Evolutionary conservation across 1,284 basidiomycete genomes (phyloP).

Genomic region (Pterulicium gracile): DNA sequence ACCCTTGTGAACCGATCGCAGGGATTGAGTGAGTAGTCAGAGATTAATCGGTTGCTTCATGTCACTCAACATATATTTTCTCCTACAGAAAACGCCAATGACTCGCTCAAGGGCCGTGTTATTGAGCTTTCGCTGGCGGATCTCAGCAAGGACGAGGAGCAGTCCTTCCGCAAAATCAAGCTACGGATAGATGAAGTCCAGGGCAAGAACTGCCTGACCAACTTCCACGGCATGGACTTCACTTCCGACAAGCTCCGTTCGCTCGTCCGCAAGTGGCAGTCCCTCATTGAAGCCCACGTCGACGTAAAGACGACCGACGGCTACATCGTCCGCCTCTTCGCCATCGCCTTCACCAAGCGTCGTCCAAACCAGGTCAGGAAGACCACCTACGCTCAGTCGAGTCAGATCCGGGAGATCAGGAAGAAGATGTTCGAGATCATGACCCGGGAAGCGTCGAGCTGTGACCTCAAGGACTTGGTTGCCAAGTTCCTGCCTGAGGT

Average conservation of each 20-base stretch:
- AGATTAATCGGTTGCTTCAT: too few relatives aligned
- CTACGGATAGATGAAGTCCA: conserved; percentile 96
- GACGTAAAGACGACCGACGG: conserved; percentile 99
- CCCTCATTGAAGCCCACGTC: conserved; percentile 96
- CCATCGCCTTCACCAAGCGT: conserved; percentile 98
- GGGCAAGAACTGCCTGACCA: conserved; percentile 99
- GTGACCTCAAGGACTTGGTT: conserved; percentile 96
- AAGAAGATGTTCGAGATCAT: conserved; percentile 99
- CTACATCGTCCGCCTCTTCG: conserved; percentile 97
- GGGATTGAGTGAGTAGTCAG: conserved; percentile 82
- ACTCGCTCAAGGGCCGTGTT: conserved; percentile 96
- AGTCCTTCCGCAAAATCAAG: conserved; percentile 99
- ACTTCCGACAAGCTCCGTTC: conserved; percentile 99
- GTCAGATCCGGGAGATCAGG: conserved; percentile 95
- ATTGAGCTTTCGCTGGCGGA: conserved; percentile 96
- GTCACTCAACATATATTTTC: conserved; percentile 11
- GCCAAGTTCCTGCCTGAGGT: conserved; percentile 99
- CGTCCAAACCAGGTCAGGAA: conserved; percentile 96
- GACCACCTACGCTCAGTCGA: conserved; percentile 96
- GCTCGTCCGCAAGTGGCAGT: conserved; percentile 99
- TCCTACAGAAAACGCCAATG: conserved; percentile 90
- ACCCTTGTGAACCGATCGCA: conserved; percentile 98
- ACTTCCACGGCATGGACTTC: conserved; percentile 99
- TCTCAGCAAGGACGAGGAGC: conserved; percentile 99
- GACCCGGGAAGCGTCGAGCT: conserved; percentile 90